Conservation (phyloP, 495 filamentous ascomycete species). For the Alectoria sarmentosa region DNA sequence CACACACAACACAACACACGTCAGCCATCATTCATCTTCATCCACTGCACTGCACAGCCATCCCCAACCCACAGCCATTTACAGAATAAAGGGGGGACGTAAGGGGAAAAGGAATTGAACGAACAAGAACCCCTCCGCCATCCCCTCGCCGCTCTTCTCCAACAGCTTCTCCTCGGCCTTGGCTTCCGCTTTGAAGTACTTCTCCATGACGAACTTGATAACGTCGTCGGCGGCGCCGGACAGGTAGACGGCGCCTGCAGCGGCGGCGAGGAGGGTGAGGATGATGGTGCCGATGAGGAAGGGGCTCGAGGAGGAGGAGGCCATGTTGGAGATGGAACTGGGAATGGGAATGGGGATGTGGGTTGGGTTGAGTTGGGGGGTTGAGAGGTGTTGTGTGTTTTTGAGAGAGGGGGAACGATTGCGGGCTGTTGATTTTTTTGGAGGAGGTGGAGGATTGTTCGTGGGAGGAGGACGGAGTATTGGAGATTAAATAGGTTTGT, state of each 20-base stretch:
- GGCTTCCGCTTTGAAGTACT: conserved; percentile 23
- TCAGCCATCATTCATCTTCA: no score
- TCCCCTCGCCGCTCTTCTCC: conserved; percentile 13
- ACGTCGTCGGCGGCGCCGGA: conserved; percentile 17
- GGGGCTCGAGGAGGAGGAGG: conserved; percentile 1
- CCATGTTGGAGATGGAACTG: conserved; percentile 3
- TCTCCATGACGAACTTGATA: conserved; percentile 13
- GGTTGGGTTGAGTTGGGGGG: neutral
- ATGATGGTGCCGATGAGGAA: conserved; percentile 2
- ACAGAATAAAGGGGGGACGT: neutral
- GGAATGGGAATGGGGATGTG: neutral
- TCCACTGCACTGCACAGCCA: no score
- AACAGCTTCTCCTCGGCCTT: conserved; percentile 21
- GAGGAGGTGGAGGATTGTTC: no score
- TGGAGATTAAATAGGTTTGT: no score
- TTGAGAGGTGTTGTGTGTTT: neutral
- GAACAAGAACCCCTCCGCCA: conserved; percentile 21
- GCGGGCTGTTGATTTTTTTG: no score
- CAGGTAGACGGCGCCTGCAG: conserved; percentile 11
- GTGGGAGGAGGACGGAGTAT: no score
- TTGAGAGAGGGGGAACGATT: no score
- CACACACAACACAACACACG: no score
- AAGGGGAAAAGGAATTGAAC: neutral
- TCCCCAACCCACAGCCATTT: no score
- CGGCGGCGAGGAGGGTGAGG: neutral